These are phyloP conservation scores for Aspergillus spinulosporus DNA, from an alignment of 2,329 filamentous ascomycete genomes.

Conservation along the genomic window DNA sequence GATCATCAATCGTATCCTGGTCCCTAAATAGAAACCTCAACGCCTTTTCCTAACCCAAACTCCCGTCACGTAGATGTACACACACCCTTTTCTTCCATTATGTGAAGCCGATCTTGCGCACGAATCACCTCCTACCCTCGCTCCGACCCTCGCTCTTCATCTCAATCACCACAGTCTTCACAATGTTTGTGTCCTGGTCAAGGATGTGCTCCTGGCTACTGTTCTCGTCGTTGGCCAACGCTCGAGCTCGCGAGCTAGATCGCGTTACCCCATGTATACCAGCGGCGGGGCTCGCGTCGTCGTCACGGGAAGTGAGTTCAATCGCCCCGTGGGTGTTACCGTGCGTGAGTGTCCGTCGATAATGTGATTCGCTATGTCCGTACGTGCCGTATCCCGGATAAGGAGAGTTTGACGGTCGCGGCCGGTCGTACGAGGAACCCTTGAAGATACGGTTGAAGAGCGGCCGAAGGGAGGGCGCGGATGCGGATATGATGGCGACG, in stretches of 20 bases:
- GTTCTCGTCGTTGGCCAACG: background rate
- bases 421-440: constrained; percentile 9
- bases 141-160: background rate
- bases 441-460: constrained; percentile 12
- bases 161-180: constrained; percentile 10
- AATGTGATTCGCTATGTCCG: constrained; percentile 1
- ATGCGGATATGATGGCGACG: constrained; percentile 20
- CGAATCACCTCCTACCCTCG: background rate
- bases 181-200: constrained; percentile 1
- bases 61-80: background rate
- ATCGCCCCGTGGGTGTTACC: constrained; percentile 4
- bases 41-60: background rate
- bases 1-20: background rate
- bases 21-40: background rate
- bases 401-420: background rate
- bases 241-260: background rate
- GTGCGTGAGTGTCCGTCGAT: constrained; percentile 1
- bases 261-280: background rate
- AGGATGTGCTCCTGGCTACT: constrained; percentile 12
- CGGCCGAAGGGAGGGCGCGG: constrained; percentile 17
- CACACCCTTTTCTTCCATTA: too few relatives aligned
- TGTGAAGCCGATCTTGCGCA: background rate
- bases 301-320: constrained; percentile 7
- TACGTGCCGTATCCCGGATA: background rate
- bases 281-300: background rate